Conservation (phyloP, 1,139 yeast genomes). For the Zygosaccharomyces sapae region DNA sequence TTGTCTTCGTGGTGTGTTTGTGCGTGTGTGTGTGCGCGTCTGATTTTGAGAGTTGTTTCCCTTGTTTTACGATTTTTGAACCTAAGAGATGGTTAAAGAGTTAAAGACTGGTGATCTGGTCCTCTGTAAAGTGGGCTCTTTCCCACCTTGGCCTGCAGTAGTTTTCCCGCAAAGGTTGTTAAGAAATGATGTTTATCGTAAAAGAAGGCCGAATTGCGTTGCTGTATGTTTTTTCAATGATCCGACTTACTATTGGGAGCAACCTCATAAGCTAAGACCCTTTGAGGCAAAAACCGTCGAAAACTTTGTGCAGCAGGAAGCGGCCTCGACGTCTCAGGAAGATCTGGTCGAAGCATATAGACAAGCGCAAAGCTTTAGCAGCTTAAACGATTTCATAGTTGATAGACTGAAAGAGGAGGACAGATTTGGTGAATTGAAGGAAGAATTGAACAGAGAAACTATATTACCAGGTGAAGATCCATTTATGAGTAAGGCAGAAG, state of each 20-base stretch:
- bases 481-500: constrained; percentile 16
- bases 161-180: constrained; percentile 35
- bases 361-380: constrained; percentile 28
- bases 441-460: constrained; percentile 14
- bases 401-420: constrained; percentile 28
- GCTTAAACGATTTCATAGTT: constrained; percentile 27
- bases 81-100: constrained; percentile 14
- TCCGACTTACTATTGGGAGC: constrained; percentile 37
- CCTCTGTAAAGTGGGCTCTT: constrained; percentile 37
- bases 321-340: constrained; percentile 17
- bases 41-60: background rate
- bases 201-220: constrained; percentile 27
- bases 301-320: constrained; percentile 19
- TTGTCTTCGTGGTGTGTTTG: background rate
- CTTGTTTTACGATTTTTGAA: background rate
- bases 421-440: constrained; percentile 25
- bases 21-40: background rate
- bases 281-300: constrained; percentile 21
- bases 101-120: constrained; percentile 37
- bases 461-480: constrained; percentile 33
- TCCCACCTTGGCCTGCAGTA: constrained; percentile 41
- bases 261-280: constrained; percentile 27
- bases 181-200: constrained; percentile 32
- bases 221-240: constrained; percentile 39
- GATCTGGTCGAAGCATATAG: constrained; percentile 32